phyloP scores from a whole-genome alignment of 2,329 filamentous ascomycete genomes.

The Venturiaceae sp. region DNA sequence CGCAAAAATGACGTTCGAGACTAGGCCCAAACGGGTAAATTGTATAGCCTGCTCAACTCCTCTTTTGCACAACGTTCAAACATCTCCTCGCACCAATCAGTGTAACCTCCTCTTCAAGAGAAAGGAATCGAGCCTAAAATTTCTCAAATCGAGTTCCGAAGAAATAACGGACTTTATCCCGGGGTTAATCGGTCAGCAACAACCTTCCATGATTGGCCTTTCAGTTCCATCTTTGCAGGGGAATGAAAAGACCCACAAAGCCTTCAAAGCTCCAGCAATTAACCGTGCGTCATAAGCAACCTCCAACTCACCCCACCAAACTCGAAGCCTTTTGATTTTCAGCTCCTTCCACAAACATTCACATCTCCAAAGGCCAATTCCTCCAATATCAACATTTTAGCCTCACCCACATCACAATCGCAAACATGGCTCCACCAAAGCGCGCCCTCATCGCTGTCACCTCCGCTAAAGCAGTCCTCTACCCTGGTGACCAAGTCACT shows the following conservation, averaged over 20 bases:
- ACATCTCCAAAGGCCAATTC: neutral
- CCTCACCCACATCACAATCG: neutral
- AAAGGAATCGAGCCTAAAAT: neutral
- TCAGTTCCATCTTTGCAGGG: neutral
- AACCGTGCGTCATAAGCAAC: neutral
- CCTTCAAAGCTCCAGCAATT: neutral
- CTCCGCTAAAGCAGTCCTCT: slow-evolving; percentile 30
- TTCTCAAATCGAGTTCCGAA: neutral
- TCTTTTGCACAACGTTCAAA: neutral
- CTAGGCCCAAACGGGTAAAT: neutral
- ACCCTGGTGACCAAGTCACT: slow-evolving; percentile 27
- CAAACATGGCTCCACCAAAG: slow-evolving; percentile 21
- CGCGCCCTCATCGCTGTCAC: slow-evolving; percentile 34
- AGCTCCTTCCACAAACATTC: neutral
- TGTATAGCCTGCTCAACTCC: neutral
- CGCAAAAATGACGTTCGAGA: no score
- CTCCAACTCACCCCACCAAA: neutral
- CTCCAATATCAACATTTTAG: neutral
- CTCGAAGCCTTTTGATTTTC: neutral
- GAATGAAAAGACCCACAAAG: neutral
- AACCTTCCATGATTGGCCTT: neutral
- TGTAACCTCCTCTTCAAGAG: neutral
- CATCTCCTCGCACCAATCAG: neutral
- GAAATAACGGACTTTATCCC: neutral
- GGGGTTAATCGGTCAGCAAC: neutral